Conservation (phyloP, 495 filamentous ascomycete species). For the Penicillium canariense region DNA sequence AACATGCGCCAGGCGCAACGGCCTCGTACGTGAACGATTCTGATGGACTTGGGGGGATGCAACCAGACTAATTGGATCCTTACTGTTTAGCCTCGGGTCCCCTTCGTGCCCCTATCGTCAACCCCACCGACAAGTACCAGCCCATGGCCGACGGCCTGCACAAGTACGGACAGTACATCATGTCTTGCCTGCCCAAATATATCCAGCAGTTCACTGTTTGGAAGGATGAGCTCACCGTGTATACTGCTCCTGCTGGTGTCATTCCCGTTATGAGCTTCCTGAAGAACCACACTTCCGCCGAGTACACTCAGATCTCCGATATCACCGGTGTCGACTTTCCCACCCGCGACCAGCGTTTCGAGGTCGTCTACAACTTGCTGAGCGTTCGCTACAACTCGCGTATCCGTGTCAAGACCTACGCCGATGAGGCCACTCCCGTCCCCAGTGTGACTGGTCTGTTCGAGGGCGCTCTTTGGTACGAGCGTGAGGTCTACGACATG, state of each 20-base stretch:
- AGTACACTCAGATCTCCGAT: conserved; percentile 89
- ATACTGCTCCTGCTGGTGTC: conserved; percentile 82
- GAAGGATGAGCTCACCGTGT: conserved; percentile 98
- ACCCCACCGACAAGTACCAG: conserved; percentile 88
- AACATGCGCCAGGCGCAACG: conserved; percentile 68
- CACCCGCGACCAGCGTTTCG: conserved; percentile 89
- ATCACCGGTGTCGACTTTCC: conserved; percentile 96
- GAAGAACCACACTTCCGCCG: conserved; percentile 95
- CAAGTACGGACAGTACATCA: conserved; percentile 92
- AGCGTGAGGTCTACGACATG: conserved; percentile 95
- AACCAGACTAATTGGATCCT: conserved; percentile 23
- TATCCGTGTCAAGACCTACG: conserved; percentile 98
- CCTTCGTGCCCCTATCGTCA: conserved; percentile 77
- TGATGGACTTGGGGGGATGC: neutral
- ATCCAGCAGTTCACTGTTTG: conserved; percentile 98
- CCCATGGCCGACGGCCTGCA: conserved; percentile 81
- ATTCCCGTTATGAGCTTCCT: conserved; percentile 92
- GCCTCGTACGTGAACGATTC: conserved; percentile 50
- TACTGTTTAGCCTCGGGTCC: conserved; percentile 50
- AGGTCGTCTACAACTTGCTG: conserved; percentile 96
- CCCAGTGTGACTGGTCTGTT: conserved; percentile 82
- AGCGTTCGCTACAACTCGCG: conserved; percentile 94
- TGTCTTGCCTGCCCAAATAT: conserved; percentile 95
- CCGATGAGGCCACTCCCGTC: conserved; percentile 92
- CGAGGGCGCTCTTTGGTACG: conserved; percentile 98